A percentile compares a stretch with the other conserved stretches of the same genome.
Conservation (phyloP, 306 rosid species). For the Medicago ruthenica region DNA sequence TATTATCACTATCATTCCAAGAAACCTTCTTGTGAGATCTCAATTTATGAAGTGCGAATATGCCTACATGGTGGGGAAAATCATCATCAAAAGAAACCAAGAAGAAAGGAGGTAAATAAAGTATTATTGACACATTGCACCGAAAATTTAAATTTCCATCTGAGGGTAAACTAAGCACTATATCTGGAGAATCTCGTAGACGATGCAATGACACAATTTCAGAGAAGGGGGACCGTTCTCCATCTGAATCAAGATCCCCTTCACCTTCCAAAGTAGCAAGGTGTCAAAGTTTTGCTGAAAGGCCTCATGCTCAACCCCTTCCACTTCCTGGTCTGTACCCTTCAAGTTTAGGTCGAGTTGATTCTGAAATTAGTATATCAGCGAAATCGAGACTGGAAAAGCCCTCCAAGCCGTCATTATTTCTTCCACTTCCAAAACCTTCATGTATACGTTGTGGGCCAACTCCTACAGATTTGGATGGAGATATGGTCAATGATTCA, state of each 20-base stretch:
- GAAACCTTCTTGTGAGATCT: slow-evolving; percentile 39
- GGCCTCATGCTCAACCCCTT: too few species aligned
- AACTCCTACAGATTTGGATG: slow-evolving; percentile 78
- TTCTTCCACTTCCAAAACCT: slow-evolving; percentile 82
- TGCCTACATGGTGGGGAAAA: slow-evolving; percentile 95
- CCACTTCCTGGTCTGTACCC: too few species aligned
- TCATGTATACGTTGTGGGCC: slow-evolving; percentile 66
- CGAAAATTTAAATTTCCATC: slow-evolving; percentile 75
- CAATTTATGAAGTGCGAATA: slow-evolving; percentile 50
- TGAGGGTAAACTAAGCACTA: slow-evolving; percentile 66
- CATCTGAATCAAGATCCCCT: too few species aligned
- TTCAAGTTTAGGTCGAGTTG: too few species aligned
- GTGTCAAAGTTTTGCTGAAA: too few species aligned
- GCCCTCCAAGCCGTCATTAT: too few species aligned
- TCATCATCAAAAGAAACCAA: slow-evolving; percentile 84
- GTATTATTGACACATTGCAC: slow-evolving; percentile 77
- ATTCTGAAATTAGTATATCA: too few species aligned
- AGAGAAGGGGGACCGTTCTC: too few species aligned
- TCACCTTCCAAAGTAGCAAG: too few species aligned
- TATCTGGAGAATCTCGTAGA: slow-evolving; percentile 69
- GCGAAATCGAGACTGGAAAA: too few species aligned
- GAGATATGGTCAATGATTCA: slow-evolving; percentile 69
- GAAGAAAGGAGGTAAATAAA: slow-evolving; percentile 82
- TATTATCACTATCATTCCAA: slow-evolving; percentile 40
- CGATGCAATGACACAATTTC: slow-evolving; percentile 78